Evolutionary conservation across 345 rosid species (phyloP).

Genomic region (Crucihimalaya himalaica): DNA sequence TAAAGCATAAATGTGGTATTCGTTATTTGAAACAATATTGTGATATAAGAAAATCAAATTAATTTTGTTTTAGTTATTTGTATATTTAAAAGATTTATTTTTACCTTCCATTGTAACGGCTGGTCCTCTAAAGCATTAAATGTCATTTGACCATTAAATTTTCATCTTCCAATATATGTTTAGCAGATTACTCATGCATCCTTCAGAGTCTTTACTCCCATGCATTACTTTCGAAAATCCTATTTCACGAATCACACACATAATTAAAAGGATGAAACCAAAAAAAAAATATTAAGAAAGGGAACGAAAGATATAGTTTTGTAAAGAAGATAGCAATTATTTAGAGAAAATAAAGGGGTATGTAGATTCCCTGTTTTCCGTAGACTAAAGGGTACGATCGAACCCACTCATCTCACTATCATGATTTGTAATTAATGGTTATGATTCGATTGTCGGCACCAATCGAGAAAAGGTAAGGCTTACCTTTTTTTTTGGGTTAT

Average conservation of each 20-base stretch:
- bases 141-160: conserved; percentile 23
- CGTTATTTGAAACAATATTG: neutral
- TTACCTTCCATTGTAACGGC: conserved; percentile 31
- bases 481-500: conserved; percentile 28
- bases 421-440: conserved; percentile 35
- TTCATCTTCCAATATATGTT: conserved; percentile 28
- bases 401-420: conserved; percentile 33
- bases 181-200: conserved; percentile 21
- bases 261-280: neutral
- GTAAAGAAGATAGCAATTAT: neutral
- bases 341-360: neutral
- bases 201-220: neutral
- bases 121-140: conserved; percentile 29
- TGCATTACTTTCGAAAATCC: conserved; percentile 24
- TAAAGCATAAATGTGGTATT: neutral
- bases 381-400: conserved; percentile 39
- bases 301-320: neutral
- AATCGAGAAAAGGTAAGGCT: conserved; percentile 27
- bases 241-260: conserved; percentile 9
- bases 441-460: conserved; percentile 43
- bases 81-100: neutral
- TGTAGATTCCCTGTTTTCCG: conserved; percentile 29
- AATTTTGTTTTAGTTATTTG: neutral
- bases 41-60: neutral
- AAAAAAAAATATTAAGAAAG: neutral